Evolutionary conservation across 805 yeast genomes (phyloP), one percentile per base, ranked within the genome.

Genomic region (Ogataea henricii): DNA sequence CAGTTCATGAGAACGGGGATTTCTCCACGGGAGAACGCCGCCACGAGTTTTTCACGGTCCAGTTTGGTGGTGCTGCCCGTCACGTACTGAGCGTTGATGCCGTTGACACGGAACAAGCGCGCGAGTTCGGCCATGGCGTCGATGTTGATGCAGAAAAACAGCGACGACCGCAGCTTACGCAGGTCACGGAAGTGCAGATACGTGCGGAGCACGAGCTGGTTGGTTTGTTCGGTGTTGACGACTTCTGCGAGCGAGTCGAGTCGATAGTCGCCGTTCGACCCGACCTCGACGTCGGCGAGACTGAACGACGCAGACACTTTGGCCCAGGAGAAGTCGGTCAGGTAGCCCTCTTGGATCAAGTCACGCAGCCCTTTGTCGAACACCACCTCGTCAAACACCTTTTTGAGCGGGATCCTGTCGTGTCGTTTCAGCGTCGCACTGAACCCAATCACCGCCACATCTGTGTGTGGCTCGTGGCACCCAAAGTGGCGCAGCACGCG

Each of bases 361-460:
- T 82, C 81, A 14, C 77, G 59, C 18, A 89, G 71, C 6, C 74
- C 81, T 55, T 84, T 73, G 57, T 87, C 87, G 57, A 74, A 90
- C 0, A 84, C 91, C 22, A 91, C 78, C 48, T 86, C 76, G 55
- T 91, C 92, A 65, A 89, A 81, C 0, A 80, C 79, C 16, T 66
- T 58, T 10, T 78, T 76, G 38, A 92, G 65, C 0, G 83, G 74
- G 45, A 73, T 69, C 4, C 79, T 81, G 64, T 91, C 98, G n/a
- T 79, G 78, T 47, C 98, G 68, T 56, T 81, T 82, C 60, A 91
- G 66, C 0, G 98, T 91, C 0, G 97, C 98, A 12, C 96, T 85
- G 55, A 92, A 89, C 2, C 98, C 97, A 13, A 89, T 71, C 0
- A 89, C 79, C 1, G 81, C 77, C 1, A 84, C 72, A 0, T 67